These are phyloP conservation scores for Termitomyces sp. DNA, from an alignment of 768 basidiomycete genomes.

Conservation along the genomic window DNA sequence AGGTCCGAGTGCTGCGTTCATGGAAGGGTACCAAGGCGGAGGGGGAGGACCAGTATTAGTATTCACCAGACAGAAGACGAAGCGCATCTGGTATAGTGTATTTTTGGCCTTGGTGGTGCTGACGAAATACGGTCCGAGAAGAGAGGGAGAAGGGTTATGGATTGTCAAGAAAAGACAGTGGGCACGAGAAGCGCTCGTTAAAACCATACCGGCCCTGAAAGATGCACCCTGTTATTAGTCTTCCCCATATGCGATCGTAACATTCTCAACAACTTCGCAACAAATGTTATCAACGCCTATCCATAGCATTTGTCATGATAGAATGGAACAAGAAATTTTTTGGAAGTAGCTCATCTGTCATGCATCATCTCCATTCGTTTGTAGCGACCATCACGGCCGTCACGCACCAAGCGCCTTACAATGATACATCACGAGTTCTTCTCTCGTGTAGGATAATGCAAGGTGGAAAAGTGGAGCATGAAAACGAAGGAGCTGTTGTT, in stretches of 20 bases:
- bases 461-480: too few species aligned
- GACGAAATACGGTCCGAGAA: slow-evolving; percentile 25
- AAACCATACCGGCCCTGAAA: slow-evolving; percentile 36
- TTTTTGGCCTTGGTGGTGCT: slow-evolving; percentile 56
- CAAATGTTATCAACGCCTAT: background rate
- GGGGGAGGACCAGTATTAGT: slow-evolving; percentile 45
- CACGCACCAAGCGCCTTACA: background rate
- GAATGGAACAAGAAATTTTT: background rate
- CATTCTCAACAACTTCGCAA: background rate
- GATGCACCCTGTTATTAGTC: slow-evolving; percentile 39
- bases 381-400: background rate
- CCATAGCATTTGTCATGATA: background rate
- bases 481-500: too few species aligned
- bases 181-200: slow-evolving; percentile 37
- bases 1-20: slow-evolving; percentile 42
- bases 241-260: background rate
- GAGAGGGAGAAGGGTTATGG: slow-evolving; percentile 7
- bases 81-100: slow-evolving; percentile 71
- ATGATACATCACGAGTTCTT: background rate
- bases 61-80: slow-evolving; percentile 67
- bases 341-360: too few species aligned
- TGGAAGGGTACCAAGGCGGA: slow-evolving; percentile 54
- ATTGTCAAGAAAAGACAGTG: slow-evolving; percentile 24
- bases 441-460: background rate
- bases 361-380: too few species aligned